phyloP scores from a whole-genome alignment of 805 yeast genomes.

The Hyphopichia homilentoma region DNA sequence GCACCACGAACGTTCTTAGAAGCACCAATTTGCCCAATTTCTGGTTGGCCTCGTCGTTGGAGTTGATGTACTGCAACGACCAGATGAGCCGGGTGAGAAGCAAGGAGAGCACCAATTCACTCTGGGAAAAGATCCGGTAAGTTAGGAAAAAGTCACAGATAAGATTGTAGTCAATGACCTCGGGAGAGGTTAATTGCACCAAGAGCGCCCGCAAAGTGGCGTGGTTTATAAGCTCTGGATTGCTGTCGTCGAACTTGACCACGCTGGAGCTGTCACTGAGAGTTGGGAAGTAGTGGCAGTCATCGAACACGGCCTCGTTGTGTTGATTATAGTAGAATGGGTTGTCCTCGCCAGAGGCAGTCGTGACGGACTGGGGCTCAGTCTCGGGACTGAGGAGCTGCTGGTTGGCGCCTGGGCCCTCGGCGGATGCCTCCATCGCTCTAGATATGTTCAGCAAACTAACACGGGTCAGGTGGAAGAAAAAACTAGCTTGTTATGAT shows the following conservation, averaged over 20 bases:
- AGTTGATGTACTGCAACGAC: slow-evolving; percentile 51
- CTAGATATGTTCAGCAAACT: background rate
- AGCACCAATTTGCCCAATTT: slow-evolving; percentile 62
- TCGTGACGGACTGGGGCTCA: no score
- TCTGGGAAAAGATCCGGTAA: slow-evolving; percentile 64
- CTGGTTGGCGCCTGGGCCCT: background rate
- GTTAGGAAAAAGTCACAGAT: slow-evolving; percentile 85
- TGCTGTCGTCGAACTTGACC: slow-evolving; percentile 32
- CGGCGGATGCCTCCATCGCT: background rate
- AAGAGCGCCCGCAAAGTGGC: slow-evolving; percentile 46
- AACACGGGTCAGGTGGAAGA: background rate
- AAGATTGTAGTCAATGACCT: slow-evolving; percentile 69
- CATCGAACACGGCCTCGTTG: slow-evolving; percentile 36
- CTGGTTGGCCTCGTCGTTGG: slow-evolving; percentile 18
- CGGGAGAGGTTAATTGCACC: slow-evolving; percentile 67
- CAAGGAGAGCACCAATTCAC: slow-evolving; percentile 56
- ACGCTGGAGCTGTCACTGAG: slow-evolving; percentile 15
- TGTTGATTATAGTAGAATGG: slow-evolving; percentile 30
- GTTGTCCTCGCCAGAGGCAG: background rate
- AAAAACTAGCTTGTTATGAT: no score
- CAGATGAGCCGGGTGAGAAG: slow-evolving; percentile 66
- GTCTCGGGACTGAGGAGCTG: no score
- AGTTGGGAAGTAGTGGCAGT: slow-evolving; percentile 30
- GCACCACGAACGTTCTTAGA: slow-evolving; percentile 77
- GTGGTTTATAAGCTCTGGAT: slow-evolving; percentile 29